Evolutionary conservation across 2,329 filamentous ascomycete species (phyloP).

Genomic region (Coniochaeta pulveracea): DNA sequence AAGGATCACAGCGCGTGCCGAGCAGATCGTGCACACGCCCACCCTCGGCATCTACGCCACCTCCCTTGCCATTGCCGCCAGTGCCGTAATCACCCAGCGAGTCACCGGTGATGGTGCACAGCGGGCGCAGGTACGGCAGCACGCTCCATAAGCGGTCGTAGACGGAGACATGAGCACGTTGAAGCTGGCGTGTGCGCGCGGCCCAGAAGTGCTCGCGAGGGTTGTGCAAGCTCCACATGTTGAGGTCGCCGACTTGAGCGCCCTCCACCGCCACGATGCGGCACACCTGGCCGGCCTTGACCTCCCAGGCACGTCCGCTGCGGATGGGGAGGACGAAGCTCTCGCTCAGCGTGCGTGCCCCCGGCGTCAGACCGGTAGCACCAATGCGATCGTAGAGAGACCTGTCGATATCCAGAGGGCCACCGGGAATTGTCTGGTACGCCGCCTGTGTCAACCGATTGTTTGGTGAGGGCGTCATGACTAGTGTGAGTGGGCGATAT

Average conservation of each 20-base stretch:
- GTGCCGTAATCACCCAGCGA: constrained; percentile 43
- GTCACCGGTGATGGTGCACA: constrained; percentile 61
- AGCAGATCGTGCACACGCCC: constrained; percentile 66
- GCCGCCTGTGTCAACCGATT: background rate
- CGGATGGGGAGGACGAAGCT: constrained; percentile 60
- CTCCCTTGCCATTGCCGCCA: background rate
- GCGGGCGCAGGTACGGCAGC: constrained; percentile 64
- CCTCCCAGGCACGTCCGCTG: constrained; percentile 62
- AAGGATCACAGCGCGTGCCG: constrained; percentile 76
- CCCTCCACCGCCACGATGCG: constrained; percentile 66
- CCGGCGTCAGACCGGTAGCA: background rate
- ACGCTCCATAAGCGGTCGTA: constrained; percentile 69
- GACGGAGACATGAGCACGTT: constrained; percentile 61
- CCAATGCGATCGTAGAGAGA: background rate
- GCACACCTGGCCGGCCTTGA: constrained; percentile 55
- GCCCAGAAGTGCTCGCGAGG: constrained; percentile 78
- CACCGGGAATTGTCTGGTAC: background rate
- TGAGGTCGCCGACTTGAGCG: constrained; percentile 72
- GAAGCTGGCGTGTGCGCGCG: constrained; percentile 64
- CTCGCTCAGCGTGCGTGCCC: constrained; percentile 18
- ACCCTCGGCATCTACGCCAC: constrained; percentile 47
- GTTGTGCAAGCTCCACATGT: constrained; percentile 69
- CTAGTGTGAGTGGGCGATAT: background rate
- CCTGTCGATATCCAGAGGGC: background rate
- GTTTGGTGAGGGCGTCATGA: background rate